Evolutionary conservation across 75 land plant species (phyloP).

Genomic region (Cupressus sempervirens): DNA sequence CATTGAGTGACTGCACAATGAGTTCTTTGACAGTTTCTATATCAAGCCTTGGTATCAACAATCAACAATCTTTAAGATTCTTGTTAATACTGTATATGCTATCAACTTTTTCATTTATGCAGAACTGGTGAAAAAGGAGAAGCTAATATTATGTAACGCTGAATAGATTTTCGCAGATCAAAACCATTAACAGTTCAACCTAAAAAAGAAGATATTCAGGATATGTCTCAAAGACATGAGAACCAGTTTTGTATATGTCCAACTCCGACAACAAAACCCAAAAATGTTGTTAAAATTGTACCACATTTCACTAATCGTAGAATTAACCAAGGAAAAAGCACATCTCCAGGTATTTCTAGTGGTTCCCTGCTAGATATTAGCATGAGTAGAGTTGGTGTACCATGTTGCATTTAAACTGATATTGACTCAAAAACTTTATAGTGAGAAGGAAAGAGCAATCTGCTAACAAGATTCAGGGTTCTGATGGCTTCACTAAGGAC

Average conservation of each 20-base stretch:
- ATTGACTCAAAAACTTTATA: neutral
- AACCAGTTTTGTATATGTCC: neutral
- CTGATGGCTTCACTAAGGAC: neutral
- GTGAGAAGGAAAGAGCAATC: neutral
- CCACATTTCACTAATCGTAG: neutral
- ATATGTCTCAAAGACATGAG: neutral
- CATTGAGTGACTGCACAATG: neutral
- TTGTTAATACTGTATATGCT: neutral
- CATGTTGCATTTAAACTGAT: neutral
- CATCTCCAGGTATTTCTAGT: neutral
- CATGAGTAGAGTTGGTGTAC: neutral
- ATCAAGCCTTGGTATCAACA: conserved; percentile 4
- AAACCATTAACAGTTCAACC: neutral
- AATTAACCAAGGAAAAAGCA: neutral
- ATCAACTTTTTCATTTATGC: neutral
- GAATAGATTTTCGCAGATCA: conserved; percentile 10
- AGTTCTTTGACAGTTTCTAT: conserved; percentile 2
- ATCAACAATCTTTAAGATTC: neutral
- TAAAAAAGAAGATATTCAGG: neutral
- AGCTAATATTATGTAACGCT: neutral
- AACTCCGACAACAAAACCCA: neutral
- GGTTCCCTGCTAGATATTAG: neutral
- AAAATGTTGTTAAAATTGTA: neutral
- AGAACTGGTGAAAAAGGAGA: neutral
- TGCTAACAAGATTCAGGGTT: neutral